phyloP scores from a whole-genome alignment of 129 eudicot genomes.

The Kitagawia praeruptora region DNA sequence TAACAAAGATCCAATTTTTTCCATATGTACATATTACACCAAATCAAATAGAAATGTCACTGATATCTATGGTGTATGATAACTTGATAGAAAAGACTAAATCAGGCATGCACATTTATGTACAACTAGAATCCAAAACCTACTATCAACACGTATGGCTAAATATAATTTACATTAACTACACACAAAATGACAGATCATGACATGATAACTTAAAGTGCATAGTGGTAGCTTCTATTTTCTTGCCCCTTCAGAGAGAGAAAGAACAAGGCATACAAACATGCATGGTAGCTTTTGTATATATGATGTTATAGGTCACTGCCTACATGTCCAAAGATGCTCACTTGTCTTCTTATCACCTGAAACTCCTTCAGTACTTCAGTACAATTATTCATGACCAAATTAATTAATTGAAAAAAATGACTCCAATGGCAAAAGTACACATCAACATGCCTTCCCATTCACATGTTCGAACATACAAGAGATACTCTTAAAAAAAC shows the following conservation, averaged over 20 bases:
- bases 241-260: not conserved
- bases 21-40: not conserved
- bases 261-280: not conserved
- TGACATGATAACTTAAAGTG: not conserved
- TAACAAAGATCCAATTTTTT: not conserved
- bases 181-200: not conserved
- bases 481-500: no score
- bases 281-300: not conserved
- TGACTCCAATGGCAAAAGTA: no score
- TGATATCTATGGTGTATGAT: not conserved
- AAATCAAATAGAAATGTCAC: not conserved
- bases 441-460: no score
- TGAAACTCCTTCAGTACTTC: no score
- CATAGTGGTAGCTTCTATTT: not conserved
- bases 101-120: not conserved
- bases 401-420: no score
- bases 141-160: not conserved
- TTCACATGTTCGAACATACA: no score
- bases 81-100: not conserved
- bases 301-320: not conserved
- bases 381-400: no score
- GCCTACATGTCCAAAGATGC: not conserved
- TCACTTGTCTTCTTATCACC: not conserved
- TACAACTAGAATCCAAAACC: not conserved
- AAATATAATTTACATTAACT: not conserved